Percentiles rank a stretch among this genome's conserved stretches.
Evolutionary conservation across 2,329 filamentous ascomycete species (phyloP).

Genomic region (Neofusicoccum sp.): DNA sequence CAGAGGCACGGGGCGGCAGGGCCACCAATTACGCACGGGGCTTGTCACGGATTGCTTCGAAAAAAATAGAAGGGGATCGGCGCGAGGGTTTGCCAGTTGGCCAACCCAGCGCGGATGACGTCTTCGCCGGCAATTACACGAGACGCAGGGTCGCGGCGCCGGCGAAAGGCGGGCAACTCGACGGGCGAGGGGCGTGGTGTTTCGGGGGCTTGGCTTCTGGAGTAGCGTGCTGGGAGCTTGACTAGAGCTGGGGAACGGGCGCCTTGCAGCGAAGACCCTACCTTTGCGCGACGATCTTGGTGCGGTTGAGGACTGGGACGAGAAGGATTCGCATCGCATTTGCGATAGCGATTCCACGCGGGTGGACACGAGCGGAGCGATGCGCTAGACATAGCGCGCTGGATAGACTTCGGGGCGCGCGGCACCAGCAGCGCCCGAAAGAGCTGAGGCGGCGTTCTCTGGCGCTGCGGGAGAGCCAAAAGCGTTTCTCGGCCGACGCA

Average conservation of each 20-base stretch:
- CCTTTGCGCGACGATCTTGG: background rate
- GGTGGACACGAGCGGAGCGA: background rate
- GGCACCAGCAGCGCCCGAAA: background rate
- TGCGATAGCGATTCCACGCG: conserved; percentile 12
- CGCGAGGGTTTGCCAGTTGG: background rate
- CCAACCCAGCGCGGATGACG: background rate
- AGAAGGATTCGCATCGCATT: background rate
- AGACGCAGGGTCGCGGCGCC: background rate
- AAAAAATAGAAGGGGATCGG: conserved; percentile 12
- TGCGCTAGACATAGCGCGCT: background rate
- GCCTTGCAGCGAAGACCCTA: background rate
- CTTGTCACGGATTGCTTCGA: background rate
- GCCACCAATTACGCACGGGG: conserved; percentile 10
- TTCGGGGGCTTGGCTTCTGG: background rate
- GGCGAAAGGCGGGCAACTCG: background rate
- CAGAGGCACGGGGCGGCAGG: background rate
- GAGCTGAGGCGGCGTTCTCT: background rate
- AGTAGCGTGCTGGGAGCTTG: background rate
- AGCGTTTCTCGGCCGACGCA: background rate
- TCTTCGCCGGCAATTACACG: background rate
- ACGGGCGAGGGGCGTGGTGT: background rate
- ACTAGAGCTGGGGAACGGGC: background rate
- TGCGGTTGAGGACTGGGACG: background rate
- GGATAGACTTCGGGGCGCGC: background rate
- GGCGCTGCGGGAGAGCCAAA: no score